A percentile compares a stretch with the other conserved stretches of the same genome.
These are phyloP conservation scores for Wickerhamiella spandovensis DNA, from an alignment of 805 yeast genomes.

Conservation along the genomic window DNA sequence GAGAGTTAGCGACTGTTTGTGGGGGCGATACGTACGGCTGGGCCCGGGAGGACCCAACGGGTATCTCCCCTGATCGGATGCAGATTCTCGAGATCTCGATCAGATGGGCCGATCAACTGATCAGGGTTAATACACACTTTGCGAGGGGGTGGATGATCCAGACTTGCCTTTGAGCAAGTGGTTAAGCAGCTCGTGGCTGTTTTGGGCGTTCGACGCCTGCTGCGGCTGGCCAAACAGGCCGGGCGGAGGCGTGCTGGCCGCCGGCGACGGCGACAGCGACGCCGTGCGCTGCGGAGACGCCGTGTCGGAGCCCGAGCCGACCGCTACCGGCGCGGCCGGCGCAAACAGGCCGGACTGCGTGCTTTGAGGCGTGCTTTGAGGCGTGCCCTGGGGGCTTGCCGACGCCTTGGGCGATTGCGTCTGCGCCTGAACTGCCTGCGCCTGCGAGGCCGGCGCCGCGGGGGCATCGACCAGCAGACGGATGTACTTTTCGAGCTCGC, in stretches of 20 bases:
- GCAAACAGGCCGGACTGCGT: neutral
- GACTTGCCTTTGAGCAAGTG: slow-evolving; percentile 63
- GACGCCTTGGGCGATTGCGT: too few species aligned
- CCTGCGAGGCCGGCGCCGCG: too few species aligned
- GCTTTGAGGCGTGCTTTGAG: neutral
- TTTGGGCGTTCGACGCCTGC: slow-evolving; percentile 18
- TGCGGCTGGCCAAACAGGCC: slow-evolving; percentile 36
- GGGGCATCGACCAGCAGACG: neutral
- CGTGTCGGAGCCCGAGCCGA: too few species aligned
- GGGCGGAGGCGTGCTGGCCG: slow-evolving; percentile 49
- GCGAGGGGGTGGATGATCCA: slow-evolving; percentile 20
- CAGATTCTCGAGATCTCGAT: too few species aligned
- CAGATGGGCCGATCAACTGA: too few species aligned
- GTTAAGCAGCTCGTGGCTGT: slow-evolving; percentile 67
- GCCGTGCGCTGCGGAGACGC: too few species aligned
- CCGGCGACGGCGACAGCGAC: slow-evolving; percentile 28
- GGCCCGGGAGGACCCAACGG: neutral
- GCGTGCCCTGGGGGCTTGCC: neutral
- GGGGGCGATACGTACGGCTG: neutral
- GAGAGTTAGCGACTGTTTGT: neutral
- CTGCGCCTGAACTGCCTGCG: too few species aligned
- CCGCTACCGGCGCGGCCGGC: neutral
- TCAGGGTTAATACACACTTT: slow-evolving; percentile 21
- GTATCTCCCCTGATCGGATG: too few species aligned
- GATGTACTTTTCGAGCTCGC: slow-evolving; percentile 11